Evolutionary conservation across 139 green algal genomes (phyloP), one percentile per base, ranked within the genome.

Genomic region (Closterium sp.): DNA sequence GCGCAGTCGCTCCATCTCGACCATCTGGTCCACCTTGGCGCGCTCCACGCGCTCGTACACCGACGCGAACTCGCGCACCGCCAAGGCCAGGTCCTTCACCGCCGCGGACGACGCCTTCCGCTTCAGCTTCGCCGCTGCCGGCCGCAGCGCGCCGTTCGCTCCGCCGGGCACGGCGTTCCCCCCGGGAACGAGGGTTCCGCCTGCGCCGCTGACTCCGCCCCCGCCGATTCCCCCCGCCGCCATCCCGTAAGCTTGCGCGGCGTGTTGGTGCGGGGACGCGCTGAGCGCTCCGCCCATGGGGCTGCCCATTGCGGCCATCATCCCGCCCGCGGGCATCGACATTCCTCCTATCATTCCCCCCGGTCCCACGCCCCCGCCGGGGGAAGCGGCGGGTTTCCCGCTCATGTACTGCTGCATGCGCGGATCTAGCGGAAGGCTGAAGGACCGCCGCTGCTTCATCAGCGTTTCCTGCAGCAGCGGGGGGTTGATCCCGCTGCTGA

Each of bases 1-100:
- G 9, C 36, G 55, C 88, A 91, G 87, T 55, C 34, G 87, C 55
- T 91, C 88, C 28, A 91, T 31, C 34, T 91, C 88, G 12, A 91
- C 16, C 88, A 34, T 31, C 38, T 87, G 55, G 38, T 91, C 88
- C 25, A 87, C 25, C 34, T 85, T 81, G 8, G n/a, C 43, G 34
- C 83, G 55, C 88, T 91, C 88, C 36, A 87, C 34, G 34, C 35
- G 35, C 88, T 85, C 88, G 66, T 91, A 91, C 3, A 35, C 21
- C 35, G 31, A 43, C 21, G 69, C 34, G 87, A 91, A 91, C 33
- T 91, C 88, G 25, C 84, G 87, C 55, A 91, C 66, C 25, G 88
- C 88, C 28, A 35, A 4, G 4, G 88, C 88, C n/a, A 91, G 55
- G 69, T 91, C 88, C 25, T 33, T 34, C 2, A 87, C 33, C 25